phyloP scores from a whole-genome alignment of 805 yeast species.

The Dipodascopsis uninucleata region DNA sequence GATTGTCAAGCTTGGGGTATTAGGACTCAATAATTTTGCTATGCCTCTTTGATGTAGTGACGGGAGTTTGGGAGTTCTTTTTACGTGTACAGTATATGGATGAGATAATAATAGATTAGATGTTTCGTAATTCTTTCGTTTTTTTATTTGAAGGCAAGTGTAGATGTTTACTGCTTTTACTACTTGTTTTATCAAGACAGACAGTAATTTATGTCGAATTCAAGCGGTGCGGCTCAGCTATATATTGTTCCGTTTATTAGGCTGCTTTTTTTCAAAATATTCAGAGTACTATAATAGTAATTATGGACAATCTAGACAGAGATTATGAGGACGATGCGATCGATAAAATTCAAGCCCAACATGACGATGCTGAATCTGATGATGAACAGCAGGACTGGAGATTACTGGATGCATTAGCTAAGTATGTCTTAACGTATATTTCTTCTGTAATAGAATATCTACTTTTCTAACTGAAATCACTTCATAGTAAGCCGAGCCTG shows the following conservation, averaged over 20 bases:
- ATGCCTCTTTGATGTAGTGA: too few species aligned
- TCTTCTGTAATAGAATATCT: neutral
- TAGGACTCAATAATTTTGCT: too few species aligned
- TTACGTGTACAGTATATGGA: too few species aligned
- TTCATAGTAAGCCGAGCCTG: conserved; percentile 30
- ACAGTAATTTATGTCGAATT: neutral
- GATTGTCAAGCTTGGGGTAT: too few species aligned
- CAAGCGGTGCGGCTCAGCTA: too few species aligned
- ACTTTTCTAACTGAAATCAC: conserved; percentile 1
- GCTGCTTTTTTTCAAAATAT: too few species aligned
- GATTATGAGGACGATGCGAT: conserved; percentile 1
- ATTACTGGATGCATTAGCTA: conserved; percentile 28
- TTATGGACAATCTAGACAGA: neutral
- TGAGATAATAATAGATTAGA: too few species aligned
- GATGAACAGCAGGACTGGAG: conserved; percentile 44
- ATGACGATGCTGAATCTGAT: conserved; percentile 16
- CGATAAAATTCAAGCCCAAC: neutral
- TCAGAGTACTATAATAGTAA: too few species aligned
- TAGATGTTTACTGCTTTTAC: neutral
- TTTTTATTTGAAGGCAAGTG: too few species aligned
- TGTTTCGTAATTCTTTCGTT: too few species aligned
- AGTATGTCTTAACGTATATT: neutral
- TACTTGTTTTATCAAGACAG: neutral
- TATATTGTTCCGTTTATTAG: too few species aligned
- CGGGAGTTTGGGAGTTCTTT: too few species aligned